Base-by-base conservation (phyloP, 352 stramenopile species). In the Aphanomyces euteiches region DNA sequence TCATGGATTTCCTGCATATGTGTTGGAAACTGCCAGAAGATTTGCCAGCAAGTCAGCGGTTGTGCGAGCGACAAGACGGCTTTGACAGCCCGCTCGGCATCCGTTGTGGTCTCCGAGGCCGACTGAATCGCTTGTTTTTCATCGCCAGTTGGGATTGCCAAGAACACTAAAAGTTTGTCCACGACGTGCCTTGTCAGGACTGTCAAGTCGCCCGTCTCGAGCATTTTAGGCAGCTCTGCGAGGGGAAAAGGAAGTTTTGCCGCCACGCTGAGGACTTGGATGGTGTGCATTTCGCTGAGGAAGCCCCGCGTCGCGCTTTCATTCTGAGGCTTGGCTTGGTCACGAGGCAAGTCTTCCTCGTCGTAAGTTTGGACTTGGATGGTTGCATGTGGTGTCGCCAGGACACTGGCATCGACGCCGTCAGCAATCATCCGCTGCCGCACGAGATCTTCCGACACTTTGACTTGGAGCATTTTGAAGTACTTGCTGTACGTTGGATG, bases 1-100 rank as follows among this genome's bases (percentile, higher is more conserved):
- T 75, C 76, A 47, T 90, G 79, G 1, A 93, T 60, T 34, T 93
- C 86, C 7, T 81, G 76, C 4, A 90, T 76, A 1, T 88, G 64
- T 2, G 71, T 75, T 36, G 84, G 83, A 65, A 93, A 90, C 36
- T 90, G 81, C 37, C 54, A 61, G 54, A 45, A 61, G 15, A 39
- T 40, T 39, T 61, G 54, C 54, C 54, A 61, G 54, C 54, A 61
- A 12, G 19, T 40, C 28, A 61, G 19, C 7, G 36, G 28, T 40
- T 61, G 12, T 37, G 54, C 54, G 5, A 61, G 15, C 5, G 54
- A 17, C 21, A 40, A 37, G 7, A 61, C 54, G 6, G 43, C 1
- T 28, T 19, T 12, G 10, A 61, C 54, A 7, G 54, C 54, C n/a
- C 54, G 17, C 54, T 61, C 54, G 54, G 54, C 54, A 40, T 61